phyloP scores from a whole-genome alignment of 768 basidiomycete genomes.

The Leccinum subgranulosum region DNA sequence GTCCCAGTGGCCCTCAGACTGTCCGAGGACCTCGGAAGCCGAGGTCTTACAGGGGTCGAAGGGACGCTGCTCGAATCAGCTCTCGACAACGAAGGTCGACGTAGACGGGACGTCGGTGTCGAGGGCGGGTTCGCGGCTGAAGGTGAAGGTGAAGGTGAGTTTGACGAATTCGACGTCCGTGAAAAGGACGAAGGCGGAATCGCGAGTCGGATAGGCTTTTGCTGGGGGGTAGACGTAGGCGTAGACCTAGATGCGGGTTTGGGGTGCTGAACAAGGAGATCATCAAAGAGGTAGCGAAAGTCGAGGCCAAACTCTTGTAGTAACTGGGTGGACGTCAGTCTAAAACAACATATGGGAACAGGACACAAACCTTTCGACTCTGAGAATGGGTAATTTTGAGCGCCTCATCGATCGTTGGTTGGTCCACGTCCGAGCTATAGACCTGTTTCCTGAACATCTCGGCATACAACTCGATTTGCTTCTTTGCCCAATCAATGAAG shows the following conservation, averaged over 20 bases:
- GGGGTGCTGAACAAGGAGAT: constrained; percentile 54
- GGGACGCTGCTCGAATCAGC: constrained; percentile 27
- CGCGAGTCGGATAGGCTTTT: constrained; percentile 29
- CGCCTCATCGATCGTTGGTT: constrained; percentile 71
- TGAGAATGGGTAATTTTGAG: constrained; percentile 73
- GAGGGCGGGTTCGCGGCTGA: constrained; percentile 12
- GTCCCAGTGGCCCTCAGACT: constrained; percentile 43
- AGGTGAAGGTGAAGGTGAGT: constrained; percentile 16
- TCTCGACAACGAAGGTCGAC: constrained; percentile 23
- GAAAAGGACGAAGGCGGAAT: constrained; percentile 17
- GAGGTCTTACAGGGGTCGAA: constrained; percentile 18
- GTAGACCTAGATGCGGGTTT: constrained; percentile 28
- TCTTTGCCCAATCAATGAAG: constrained; percentile 92
- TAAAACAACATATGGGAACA: background rate
- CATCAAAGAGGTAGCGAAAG: constrained; percentile 88
- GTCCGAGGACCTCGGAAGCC: constrained; percentile 26
- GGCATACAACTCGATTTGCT: constrained; percentile 78
- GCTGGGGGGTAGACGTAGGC: constrained; percentile 14
- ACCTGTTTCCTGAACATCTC: constrained; percentile 90
- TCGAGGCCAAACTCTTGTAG: constrained; percentile 93
- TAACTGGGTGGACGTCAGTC: constrained; percentile 44
- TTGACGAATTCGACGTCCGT: constrained; percentile 12
- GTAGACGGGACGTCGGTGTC: constrained; percentile 26
- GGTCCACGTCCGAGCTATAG: constrained; percentile 76
- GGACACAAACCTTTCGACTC: constrained; percentile 68